A percentile compares a stretch with the other conserved stretches of the same genome.
Conservation (phyloP, 495 filamentous ascomycete genomes). For the Parachaetomium inaequale region DNA sequence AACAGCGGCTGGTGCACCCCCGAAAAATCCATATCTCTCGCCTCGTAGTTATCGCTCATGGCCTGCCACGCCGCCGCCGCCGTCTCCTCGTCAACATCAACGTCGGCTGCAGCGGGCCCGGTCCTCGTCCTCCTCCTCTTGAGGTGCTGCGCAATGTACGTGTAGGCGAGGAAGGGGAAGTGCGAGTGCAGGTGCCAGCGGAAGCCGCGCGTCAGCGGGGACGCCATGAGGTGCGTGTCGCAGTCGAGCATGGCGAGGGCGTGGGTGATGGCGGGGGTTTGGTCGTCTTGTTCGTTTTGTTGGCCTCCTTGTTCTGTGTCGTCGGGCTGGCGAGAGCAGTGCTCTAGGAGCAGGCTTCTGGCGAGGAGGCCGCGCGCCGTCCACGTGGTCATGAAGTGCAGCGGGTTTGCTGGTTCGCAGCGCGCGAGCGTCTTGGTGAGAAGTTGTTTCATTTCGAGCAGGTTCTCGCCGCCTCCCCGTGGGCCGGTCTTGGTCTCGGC, state of each 20-base stretch:
- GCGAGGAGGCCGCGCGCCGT: constrained; percentile 43
- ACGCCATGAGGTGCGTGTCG: constrained; percentile 39
- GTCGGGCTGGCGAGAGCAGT: constrained; percentile 30
- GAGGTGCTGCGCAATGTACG: constrained; percentile 50
- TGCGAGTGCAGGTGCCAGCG: constrained; percentile 44
- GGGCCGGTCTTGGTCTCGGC: constrained; percentile 22
- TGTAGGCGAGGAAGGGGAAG: constrained; percentile 54
- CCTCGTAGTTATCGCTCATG: constrained; percentile 52
- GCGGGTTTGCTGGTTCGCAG: constrained; percentile 48
- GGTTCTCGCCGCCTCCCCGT: background rate
- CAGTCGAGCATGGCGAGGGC: background rate
- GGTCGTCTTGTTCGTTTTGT: constrained; percentile 15
- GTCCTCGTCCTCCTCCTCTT: no score
- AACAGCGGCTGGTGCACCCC: background rate
- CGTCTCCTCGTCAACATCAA: constrained; percentile 23
- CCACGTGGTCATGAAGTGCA: constrained; percentile 56
- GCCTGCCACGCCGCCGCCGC: constrained; percentile 43
- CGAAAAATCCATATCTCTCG: background rate
- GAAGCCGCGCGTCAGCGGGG: constrained; percentile 44
- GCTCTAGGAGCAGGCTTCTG: constrained; percentile 45
- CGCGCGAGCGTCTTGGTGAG: constrained; percentile 48
- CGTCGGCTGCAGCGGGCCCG: no score
- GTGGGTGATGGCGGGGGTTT: constrained; percentile 31
- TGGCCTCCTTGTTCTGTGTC: background rate
- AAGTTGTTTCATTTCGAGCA: constrained; percentile 40